Conservation (phyloP, 805 yeast genomes). For the Monosporozyma aerobia region DNA sequence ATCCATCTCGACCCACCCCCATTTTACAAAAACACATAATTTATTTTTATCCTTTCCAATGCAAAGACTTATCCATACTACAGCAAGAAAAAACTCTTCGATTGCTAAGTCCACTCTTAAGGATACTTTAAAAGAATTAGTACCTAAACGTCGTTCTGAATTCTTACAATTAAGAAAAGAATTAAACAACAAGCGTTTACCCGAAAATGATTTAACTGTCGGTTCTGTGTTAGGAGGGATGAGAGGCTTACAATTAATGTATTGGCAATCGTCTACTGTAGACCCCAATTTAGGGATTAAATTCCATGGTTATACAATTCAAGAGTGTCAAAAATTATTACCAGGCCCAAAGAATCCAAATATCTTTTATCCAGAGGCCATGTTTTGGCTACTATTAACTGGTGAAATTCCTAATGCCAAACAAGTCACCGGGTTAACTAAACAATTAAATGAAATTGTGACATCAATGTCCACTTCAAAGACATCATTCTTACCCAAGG, state of each 20-base stretch:
- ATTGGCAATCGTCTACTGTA: constrained; percentile 74
- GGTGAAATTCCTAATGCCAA: constrained; percentile 59
- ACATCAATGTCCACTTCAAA: background rate
- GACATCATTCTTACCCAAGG: constrained; percentile 46
- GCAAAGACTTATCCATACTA: constrained; percentile 1
- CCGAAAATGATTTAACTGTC: constrained; percentile 36
- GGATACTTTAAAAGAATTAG: constrained; percentile 21
- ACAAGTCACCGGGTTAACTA: constrained; percentile 48
- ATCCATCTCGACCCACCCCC: too few relatives aligned
- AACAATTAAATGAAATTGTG: constrained; percentile 53
- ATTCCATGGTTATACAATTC: constrained; percentile 69
- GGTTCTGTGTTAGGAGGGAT: constrained; percentile 55
- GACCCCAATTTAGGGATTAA: constrained; percentile 71
- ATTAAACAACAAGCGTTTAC: constrained; percentile 29
- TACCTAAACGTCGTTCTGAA: constrained; percentile 38
- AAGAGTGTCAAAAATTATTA: constrained; percentile 56
- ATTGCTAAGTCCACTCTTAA: constrained; percentile 12
- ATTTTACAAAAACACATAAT: too few relatives aligned
- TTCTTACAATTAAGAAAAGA: constrained; percentile 34
- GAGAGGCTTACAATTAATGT: constrained; percentile 67
- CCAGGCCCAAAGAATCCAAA: constrained; percentile 38
- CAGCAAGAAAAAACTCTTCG: constrained; percentile 1
- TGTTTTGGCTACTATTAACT: constrained; percentile 71
- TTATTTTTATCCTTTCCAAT: background rate
- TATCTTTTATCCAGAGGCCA: constrained; percentile 66